Percentiles rank a stretch among this genome's conserved stretches.
Conservation (phyloP, 1,139 yeast species). For the Candida freyschussii region DNA sequence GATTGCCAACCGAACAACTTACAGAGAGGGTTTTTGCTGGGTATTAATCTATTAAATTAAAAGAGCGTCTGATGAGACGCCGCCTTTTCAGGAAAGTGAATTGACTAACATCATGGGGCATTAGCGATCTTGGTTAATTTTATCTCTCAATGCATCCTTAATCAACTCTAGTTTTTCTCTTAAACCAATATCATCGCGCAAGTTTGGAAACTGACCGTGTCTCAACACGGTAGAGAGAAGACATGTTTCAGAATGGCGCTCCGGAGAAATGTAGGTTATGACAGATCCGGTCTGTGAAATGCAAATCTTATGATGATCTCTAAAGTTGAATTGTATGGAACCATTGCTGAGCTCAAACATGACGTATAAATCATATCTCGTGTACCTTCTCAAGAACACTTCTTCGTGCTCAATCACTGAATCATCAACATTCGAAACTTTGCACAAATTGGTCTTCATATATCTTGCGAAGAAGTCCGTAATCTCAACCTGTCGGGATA, state of each 20-base stretch:
- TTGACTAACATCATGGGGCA: no score
- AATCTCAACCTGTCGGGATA: conserved; percentile 70
- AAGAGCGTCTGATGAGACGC: no score
- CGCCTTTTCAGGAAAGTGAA: no score
- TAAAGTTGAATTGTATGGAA: conserved; percentile 87
- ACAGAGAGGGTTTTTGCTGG: no score
- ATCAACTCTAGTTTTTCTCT: conserved; percentile 35
- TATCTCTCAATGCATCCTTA: conserved; percentile 27
- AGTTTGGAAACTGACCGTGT: conserved; percentile 58
- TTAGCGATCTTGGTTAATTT: conserved; percentile 18
- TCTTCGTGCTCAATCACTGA: conserved; percentile 45
- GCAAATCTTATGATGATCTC: conserved; percentile 88
- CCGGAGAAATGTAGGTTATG: conserved; percentile 78
- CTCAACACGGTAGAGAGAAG: conserved; percentile 57
- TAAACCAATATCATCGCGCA: conserved; percentile 51
- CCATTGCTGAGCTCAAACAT: conserved; percentile 95
- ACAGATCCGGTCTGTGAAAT: conserved; percentile 71
- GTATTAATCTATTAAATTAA: no score
- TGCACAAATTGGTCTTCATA: conserved; percentile 76
- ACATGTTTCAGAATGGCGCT: conserved; percentile 66
- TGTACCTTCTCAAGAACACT: conserved; percentile 74
- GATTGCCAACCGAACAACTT: no score
- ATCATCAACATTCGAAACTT: conserved; percentile 59
- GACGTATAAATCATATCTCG: conserved; percentile 72
- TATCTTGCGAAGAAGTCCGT: conserved; percentile 80